These are phyloP conservation scores for Suhomyces bokatorum DNA, from an alignment of 1,139 yeast species.

Conservation along the genomic window DNA sequence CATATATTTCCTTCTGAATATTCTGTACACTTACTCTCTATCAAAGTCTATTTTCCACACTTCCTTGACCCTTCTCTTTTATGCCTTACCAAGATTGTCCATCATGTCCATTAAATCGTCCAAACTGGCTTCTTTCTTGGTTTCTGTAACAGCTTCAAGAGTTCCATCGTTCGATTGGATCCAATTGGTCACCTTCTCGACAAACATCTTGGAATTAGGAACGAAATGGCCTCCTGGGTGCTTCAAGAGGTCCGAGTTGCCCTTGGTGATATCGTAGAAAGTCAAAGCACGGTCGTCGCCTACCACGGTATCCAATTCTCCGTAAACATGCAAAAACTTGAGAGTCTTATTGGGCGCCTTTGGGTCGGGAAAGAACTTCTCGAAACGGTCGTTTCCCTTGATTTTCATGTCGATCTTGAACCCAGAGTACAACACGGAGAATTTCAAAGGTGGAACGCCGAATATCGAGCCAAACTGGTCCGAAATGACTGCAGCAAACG, in stretches of 20 bases:
- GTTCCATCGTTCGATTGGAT: slow-evolving; percentile 24
- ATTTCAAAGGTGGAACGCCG: slow-evolving; percentile 48
- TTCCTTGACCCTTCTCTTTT: background rate
- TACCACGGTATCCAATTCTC: slow-evolving; percentile 87
- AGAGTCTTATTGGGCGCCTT: slow-evolving; percentile 21
- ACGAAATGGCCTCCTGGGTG: slow-evolving; percentile 91
- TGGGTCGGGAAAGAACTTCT: slow-evolving; percentile 29
- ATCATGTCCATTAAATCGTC: slow-evolving; percentile 40
- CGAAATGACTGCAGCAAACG: slow-evolving; percentile 45
- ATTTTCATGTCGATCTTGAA: slow-evolving; percentile 58
- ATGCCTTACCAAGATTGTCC: slow-evolving; percentile 29
- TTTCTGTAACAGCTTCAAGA: slow-evolving; percentile 14
- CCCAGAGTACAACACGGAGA: slow-evolving; percentile 76
- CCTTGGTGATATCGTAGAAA: slow-evolving; percentile 55
- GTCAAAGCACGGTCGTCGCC: slow-evolving; percentile 67
- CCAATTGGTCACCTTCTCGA: slow-evolving; percentile 62
- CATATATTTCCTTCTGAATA: background rate
- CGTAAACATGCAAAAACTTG: slow-evolving; percentile 68
- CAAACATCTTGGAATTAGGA: slow-evolving; percentile 66
- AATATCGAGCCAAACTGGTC: slow-evolving; percentile 34
- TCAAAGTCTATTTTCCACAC: background rate
- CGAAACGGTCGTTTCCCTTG: slow-evolving; percentile 29
- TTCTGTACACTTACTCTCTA: background rate
- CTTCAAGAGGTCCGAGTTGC: slow-evolving; percentile 48
- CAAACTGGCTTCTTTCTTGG: slow-evolving; percentile 23